These are phyloP conservation scores for Solanum corneliomulleri DNA, from an alignment of 257 asterid species.

Conservation along the genomic window DNA sequence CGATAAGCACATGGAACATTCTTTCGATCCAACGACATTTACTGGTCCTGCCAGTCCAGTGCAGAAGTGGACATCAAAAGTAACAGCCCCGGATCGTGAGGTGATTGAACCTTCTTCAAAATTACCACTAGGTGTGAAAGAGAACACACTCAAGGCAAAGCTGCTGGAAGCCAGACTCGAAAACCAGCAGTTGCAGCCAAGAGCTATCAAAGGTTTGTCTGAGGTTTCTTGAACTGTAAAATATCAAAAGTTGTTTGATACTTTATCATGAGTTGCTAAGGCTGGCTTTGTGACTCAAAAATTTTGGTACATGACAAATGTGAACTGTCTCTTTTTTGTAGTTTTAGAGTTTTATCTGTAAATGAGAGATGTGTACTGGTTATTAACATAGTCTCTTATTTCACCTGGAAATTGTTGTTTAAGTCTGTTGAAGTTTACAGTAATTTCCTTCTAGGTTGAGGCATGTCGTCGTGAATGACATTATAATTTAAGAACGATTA, in stretches of 20 bases:
- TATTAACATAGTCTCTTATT: neutral
- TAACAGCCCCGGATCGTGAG: constrained; percentile 14
- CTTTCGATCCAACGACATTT: constrained; percentile 34
- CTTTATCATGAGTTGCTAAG: neutral
- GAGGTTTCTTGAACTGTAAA: neutral
- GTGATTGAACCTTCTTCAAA: constrained; percentile 27
- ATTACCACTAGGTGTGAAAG: constrained; percentile 24
- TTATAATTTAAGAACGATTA: neutral
- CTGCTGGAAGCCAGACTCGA: constrained; percentile 76
- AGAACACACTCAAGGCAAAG: constrained; percentile 64
- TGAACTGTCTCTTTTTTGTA: neutral
- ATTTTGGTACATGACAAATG: neutral
- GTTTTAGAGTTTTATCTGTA: neutral
- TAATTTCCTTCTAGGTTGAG: neutral
- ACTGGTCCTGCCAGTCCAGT: constrained; percentile 44
- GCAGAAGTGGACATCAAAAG: constrained; percentile 51
- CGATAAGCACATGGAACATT: constrained; percentile 9
- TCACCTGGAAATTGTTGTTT: neutral
- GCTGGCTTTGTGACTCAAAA: neutral
- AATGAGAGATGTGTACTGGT: neutral
- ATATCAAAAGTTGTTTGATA: neutral
- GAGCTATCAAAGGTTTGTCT: constrained; percentile 24
- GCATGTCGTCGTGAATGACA: neutral
- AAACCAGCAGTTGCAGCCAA: constrained; percentile 28
- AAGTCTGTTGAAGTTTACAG: neutral